Conservation (phyloP, 129 eudicot genomes). For the Cynara cardunculus region DNA sequence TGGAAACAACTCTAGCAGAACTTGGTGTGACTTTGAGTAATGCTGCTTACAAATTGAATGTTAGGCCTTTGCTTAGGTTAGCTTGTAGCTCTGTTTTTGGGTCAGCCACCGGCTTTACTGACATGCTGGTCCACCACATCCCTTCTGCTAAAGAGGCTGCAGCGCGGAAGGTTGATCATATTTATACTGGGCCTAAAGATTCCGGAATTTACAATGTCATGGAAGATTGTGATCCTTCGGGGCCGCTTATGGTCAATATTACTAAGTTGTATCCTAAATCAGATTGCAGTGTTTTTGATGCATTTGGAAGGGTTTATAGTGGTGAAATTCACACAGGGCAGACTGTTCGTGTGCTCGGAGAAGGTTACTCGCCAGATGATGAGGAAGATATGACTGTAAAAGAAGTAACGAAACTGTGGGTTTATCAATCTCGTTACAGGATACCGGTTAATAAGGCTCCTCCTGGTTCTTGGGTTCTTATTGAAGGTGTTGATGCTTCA, state of each 20-base stretch:
- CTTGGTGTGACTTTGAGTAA: slow-evolving; percentile 90
- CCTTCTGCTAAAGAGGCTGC: slow-evolving; percentile 93
- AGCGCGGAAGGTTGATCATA: slow-evolving; percentile 70
- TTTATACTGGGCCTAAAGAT: slow-evolving; percentile 80
- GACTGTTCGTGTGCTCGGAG: slow-evolving; percentile 92
- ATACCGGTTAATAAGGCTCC: slow-evolving; percentile 90
- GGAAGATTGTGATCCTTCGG: slow-evolving; percentile 78
- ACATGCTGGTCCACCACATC: slow-evolving; percentile 90
- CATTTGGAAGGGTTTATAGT: slow-evolving; percentile 98
- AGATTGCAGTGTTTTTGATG: slow-evolving; percentile 97
- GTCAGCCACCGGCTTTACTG: slow-evolving; percentile 96
- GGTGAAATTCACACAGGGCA: slow-evolving; percentile 86
- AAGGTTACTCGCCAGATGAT: slow-evolving; percentile 98
- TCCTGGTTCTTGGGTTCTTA: slow-evolving; percentile 99
- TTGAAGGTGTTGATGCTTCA: slow-evolving; percentile 99
- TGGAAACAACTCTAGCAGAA: slow-evolving; percentile 87
- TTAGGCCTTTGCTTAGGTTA: slow-evolving; percentile 85
- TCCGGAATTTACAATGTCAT: slow-evolving; percentile 63
- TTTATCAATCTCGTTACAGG: slow-evolving; percentile 95
- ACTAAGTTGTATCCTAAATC: slow-evolving; percentile 93
- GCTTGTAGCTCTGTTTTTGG: slow-evolving; percentile 98
- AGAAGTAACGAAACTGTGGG: slow-evolving; percentile 95
- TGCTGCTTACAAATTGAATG: slow-evolving; percentile 77
- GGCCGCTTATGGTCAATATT: slow-evolving; percentile 92
- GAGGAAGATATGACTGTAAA: slow-evolving; percentile 99